Conservation (phyloP, 2,329 filamentous ascomycete genomes). For the Zopfia rhizophila region DNA sequence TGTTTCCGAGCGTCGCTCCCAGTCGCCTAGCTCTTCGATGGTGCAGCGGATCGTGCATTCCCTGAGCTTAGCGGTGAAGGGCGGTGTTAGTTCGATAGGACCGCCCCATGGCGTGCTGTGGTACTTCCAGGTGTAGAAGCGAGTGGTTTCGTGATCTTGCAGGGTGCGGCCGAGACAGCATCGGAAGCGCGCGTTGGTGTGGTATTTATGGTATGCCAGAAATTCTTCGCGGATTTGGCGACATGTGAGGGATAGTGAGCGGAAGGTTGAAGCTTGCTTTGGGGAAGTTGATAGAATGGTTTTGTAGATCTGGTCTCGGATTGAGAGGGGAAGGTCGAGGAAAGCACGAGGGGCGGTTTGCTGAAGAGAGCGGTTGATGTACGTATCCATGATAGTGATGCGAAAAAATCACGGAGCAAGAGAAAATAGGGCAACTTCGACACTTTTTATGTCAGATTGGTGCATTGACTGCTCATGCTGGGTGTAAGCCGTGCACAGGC, state of each 20-base stretch:
- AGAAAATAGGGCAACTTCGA: too few relatives aligned
- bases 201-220: neutral
- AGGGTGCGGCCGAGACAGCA: conserved; percentile 6
- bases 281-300: neutral
- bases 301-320: conserved; percentile 7
- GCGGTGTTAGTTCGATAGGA: neutral
- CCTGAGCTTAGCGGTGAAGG: neutral
- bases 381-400: too few relatives aligned
- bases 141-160: conserved; percentile 1
- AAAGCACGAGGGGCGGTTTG: too few relatives aligned
- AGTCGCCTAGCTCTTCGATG: conserved; percentile 9
- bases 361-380: too few relatives aligned
- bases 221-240: conserved; percentile 7
- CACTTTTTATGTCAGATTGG: too few relatives aligned
- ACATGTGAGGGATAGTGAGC: conserved; percentile 1
- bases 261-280: neutral
- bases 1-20: conserved; percentile 6
- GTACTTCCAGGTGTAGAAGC: conserved; percentile 9
- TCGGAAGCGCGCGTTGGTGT: neutral
- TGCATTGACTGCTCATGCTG: too few relatives aligned
- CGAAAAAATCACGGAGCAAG: too few relatives aligned
- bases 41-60: conserved; percentile 8
- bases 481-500: too few relatives aligned
- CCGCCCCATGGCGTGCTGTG: conserved; percentile 3
- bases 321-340: conserved; percentile 1